Conservation (phyloP, 2,329 filamentous ascomycete genomes). For the Phoma herbarum region DNA sequence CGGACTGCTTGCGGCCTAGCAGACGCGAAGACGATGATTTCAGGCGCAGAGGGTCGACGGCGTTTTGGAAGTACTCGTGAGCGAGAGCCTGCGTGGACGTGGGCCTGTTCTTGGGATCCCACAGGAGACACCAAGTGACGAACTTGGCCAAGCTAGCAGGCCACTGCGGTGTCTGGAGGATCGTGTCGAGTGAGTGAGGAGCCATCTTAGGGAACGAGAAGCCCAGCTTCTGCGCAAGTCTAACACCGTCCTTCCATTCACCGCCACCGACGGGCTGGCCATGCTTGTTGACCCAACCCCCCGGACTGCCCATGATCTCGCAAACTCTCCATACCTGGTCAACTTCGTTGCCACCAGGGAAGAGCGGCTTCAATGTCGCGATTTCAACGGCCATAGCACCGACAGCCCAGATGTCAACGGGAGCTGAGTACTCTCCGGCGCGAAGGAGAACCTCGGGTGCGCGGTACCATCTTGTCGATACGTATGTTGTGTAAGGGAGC, state of each 20-base stretch:
- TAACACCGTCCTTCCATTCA: constrained; percentile 95
- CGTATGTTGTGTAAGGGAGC: constrained; percentile 96
- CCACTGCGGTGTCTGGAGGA: constrained; percentile 91
- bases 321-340: constrained; percentile 99
- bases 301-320: constrained; percentile 98
- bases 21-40: constrained; percentile 87
- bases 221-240: constrained; percentile 91
- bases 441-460: constrained; percentile 93
- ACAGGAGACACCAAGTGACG: constrained; percentile 98
- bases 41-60: constrained; percentile 89
- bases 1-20: constrained; percentile 88
- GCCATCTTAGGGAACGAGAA: constrained; percentile 99
- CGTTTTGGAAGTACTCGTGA: constrained; percentile 94
- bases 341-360: constrained; percentile 97
- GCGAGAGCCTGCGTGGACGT: constrained; percentile 93
- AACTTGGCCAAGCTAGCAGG: constrained; percentile 87
- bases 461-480: constrained; percentile 94
- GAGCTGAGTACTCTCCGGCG: constrained; percentile 95
- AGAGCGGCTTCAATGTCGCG: constrained; percentile 93
- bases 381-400: constrained; percentile 99
- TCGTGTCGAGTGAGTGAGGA: constrained; percentile 93
- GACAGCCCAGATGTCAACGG: constrained; percentile 98
- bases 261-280: constrained; percentile 88
- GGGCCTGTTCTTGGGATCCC: constrained; percentile 92
- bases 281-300: constrained; percentile 96